phyloP scores from a whole-genome alignment of 2,329 filamentous ascomycete species.

The Nectriaceae sp. region DNA sequence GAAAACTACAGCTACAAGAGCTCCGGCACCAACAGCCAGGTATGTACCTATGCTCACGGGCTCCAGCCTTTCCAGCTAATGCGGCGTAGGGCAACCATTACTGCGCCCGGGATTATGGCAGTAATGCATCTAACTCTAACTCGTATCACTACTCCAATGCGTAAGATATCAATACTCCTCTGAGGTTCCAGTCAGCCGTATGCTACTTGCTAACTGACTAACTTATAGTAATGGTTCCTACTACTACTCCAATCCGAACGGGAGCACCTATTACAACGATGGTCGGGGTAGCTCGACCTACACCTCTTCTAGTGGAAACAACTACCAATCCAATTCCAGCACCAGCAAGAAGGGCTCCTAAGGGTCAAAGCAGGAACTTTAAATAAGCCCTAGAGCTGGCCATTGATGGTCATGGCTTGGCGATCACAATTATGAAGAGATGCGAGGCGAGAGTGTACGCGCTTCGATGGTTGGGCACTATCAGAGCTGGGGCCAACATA shows the following conservation, averaged over 20 bases:
- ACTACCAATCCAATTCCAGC: constrained; percentile 7
- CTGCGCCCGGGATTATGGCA: constrained; percentile 65
- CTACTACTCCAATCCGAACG: constrained; percentile 72
- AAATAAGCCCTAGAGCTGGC: no score
- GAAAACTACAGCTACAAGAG: constrained; percentile 45
- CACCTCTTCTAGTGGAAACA: constrained; percentile 52
- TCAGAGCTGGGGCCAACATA: no score
- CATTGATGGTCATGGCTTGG: no score
- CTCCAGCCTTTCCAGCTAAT: not conserved
- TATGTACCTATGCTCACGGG: constrained; percentile 29
- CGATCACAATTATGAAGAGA: no score
- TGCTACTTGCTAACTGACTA: no score
- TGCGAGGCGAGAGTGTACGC: no score
- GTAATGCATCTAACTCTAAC: constrained; percentile 56
- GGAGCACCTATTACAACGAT: constrained; percentile 68
- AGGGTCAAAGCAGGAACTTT: not conserved
- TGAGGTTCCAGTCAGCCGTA: not conserved
- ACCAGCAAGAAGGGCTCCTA: constrained; percentile 5
- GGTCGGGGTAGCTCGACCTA: constrained; percentile 61
- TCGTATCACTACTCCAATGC: constrained; percentile 69
- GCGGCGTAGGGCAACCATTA: constrained; percentile 64
- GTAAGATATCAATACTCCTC: constrained; percentile 36
- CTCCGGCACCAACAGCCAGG: constrained; percentile 65
- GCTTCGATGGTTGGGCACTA: no score
- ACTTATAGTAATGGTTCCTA: constrained; percentile 61